Base-by-base conservation (phyloP, 1,284 basidiomycete species). In the Trametes hirsuta region DNA sequence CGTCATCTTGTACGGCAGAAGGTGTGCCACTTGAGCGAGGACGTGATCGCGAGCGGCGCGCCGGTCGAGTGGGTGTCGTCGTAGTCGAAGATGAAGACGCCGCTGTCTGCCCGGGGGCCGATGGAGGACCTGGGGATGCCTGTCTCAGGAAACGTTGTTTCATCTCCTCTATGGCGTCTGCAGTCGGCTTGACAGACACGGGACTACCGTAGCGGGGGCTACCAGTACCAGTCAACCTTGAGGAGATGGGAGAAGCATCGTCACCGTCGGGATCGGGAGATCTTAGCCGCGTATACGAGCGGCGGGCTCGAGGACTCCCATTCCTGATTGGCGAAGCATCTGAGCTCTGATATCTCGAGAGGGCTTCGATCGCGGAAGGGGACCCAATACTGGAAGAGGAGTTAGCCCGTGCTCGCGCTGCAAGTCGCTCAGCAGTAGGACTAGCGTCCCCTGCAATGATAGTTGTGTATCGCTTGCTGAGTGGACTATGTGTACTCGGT, bases 151-250 rank as follows among this genome's bases (percentile, higher is more conserved):
- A 84, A 34, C 85, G 75, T 62, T 75, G 78, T 72, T 87, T 89
- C 84, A 88, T 86, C 66, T 86, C 83, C 67, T 85, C 82, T 47
- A 87, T 76, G 4, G 85, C 84, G 14, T 84, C 83, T 25, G 76
- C 71, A 3, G 81, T 81, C 40, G 68, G 64, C 36, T 58, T 68
- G 14, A 71, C 42, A 15, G 57, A 36, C 30, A 54, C 69, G n/a
- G 76, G 73, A 34, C 65, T 62, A 46, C 65, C 61, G 36, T 66
- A 64, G 6, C 64, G 62, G 9, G 68, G 67, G 42, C 69, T 71
- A 3, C 63, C 58, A 10, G 51, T 50, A 21, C 62, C 64, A 6
- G 55, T 64, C 30, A 63, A 47, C 44, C 58, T 53, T 12, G 57
- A 48, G 11, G 62, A 53, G 34, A 58, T 57, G 10, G 63, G 62